Evolutionary conservation across 441 rosid species (phyloP).

Genomic region (Adansonia gregorii): DNA sequence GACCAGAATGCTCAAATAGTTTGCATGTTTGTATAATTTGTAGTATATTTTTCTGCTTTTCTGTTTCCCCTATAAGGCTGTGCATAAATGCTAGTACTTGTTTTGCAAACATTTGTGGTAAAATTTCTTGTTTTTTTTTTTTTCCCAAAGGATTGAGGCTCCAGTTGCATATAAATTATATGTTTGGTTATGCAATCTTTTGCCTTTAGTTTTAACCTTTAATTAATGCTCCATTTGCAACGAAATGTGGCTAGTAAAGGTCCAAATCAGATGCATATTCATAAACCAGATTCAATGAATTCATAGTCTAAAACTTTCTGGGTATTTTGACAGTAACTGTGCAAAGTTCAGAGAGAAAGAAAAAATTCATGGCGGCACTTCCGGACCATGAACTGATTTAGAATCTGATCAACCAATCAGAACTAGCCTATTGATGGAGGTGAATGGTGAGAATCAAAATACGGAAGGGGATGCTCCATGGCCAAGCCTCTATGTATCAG

Average conservation of each 20-base stretch:
- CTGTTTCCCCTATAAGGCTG: neutral
- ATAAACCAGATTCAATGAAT: neutral
- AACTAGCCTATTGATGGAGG: neutral
- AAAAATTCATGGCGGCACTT: neutral
- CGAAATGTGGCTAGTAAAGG: neutral
- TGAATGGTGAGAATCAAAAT: neutral
- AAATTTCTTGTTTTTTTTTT: neutral
- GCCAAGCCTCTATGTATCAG: neutral
- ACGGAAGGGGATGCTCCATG: neutral
- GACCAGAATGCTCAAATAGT: neutral
- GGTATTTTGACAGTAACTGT: neutral
- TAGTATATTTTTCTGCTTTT: neutral
- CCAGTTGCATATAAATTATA: neutral
- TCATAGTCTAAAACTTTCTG: neutral
- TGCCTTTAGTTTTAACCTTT: neutral
- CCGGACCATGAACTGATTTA: neutral
- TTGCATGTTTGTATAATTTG: neutral
- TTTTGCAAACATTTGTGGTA: neutral
- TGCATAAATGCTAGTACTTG: neutral
- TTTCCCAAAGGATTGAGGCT: neutral
- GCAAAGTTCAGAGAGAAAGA: neutral
- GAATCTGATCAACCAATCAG: slow-evolving; percentile 13
- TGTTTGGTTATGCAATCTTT: neutral
- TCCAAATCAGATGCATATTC: neutral
- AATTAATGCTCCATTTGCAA: neutral